These are phyloP conservation scores for Hanseniaspora jakobsenii DNA, from an alignment of 805 yeast genomes.

Conservation along the genomic window DNA sequence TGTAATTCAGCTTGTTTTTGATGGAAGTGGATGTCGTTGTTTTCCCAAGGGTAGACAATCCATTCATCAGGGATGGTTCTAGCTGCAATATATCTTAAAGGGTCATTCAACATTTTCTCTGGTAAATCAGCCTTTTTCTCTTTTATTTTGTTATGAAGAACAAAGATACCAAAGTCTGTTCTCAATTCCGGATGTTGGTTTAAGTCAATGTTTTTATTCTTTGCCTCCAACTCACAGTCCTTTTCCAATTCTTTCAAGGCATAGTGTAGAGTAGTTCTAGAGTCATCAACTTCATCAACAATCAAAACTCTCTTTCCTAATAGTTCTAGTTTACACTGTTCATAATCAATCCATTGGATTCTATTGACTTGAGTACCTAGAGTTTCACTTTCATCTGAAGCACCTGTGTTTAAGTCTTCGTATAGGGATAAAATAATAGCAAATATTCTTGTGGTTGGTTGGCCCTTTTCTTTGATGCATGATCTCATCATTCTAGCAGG, in stretches of 20 bases:
- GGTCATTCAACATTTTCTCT: constrained; percentile 44
- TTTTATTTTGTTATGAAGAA: constrained; percentile 63
- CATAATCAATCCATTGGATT: constrained; percentile 75
- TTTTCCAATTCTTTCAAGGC: constrained; percentile 63
- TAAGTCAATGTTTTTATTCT: constrained; percentile 37
- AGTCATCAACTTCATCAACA: constrained; percentile 78
- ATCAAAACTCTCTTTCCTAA: constrained; percentile 61
- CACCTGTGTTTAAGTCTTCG: constrained; percentile 61
- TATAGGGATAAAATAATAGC: constrained; percentile 87
- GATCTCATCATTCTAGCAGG: constrained; percentile 95
- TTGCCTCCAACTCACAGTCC: constrained; percentile 54
- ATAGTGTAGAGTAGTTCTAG: constrained; percentile 72
- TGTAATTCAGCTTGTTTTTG: constrained; percentile 61
- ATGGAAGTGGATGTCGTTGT: constrained; percentile 61
- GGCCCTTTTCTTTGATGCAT: constrained; percentile 75
- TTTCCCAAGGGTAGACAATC: constrained; percentile 86
- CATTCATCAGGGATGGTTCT: constrained; percentile 65
- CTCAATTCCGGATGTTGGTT: constrained; percentile 33
- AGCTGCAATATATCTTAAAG: constrained; percentile 55
- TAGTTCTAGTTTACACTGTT: constrained; percentile 44
- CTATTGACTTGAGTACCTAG: constrained; percentile 61
- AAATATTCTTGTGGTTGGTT: constrained; percentile 83
- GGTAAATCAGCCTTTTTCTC: constrained; percentile 64
- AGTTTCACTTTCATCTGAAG: constrained; percentile 42
- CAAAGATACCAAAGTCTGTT: constrained; percentile 64